phyloP scores from a whole-genome alignment of 1,284 basidiomycete genomes.

The Fomitiporia mediterranea region DNA sequence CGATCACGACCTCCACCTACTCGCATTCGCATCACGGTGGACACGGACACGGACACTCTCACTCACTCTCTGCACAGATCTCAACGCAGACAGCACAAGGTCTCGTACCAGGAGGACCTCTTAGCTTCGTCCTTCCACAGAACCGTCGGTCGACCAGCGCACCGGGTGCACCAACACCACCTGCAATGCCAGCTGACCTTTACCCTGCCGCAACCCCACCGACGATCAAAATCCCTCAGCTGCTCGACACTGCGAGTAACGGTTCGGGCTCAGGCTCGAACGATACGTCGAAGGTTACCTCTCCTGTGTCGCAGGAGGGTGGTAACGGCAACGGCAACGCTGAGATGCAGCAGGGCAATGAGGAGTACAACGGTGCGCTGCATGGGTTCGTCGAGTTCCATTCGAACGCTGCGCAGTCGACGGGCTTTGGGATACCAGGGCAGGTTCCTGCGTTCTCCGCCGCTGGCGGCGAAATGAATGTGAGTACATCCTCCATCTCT shows the following conservation, averaged over 20 bases:
- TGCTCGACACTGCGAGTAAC: neutral
- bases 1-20: neutral
- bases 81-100: constrained; percentile 3
- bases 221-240: constrained; percentile 9
- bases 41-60: constrained; percentile 12
- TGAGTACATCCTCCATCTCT: neutral
- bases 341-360: neutral
- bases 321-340: neutral
- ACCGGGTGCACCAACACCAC: constrained; percentile 10
- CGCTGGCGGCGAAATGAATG: constrained; percentile 10
- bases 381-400: constrained; percentile 7
- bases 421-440: constrained; percentile 14
- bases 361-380: constrained; percentile 1
- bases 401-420: neutral
- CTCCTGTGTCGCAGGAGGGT: neutral
- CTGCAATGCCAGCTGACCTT: neutral
- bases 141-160: constrained; percentile 14
- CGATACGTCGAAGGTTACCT: neutral
- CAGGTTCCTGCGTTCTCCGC: constrained; percentile 16
- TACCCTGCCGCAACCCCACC: neutral
- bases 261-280: too few relatives aligned
- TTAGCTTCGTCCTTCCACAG: constrained; percentile 14
- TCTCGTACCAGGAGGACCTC: constrained; percentile 4
- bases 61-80: constrained; percentile 14
- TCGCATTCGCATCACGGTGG: neutral